A percentile compares a stretch with the other conserved stretches of the same genome.
Conservation (phyloP, 2,329 filamentous ascomycete genomes). For the Fusarium decemcellulare region DNA sequence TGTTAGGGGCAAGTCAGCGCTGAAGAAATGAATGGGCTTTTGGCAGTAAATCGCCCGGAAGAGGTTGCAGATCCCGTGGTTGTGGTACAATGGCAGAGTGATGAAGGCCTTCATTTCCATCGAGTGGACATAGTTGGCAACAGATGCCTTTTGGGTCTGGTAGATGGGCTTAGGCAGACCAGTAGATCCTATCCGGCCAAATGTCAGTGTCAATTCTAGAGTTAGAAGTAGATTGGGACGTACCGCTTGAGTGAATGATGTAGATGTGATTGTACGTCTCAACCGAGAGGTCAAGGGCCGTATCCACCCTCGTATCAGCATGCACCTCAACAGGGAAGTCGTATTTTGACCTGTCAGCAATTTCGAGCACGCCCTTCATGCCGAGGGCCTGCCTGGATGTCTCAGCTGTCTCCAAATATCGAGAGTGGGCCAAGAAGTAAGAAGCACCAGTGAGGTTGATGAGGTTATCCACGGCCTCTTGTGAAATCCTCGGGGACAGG, state of each 20-base stretch:
- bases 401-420: background rate
- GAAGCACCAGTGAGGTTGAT: slow-evolving; percentile 15
- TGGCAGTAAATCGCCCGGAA: slow-evolving; percentile 68
- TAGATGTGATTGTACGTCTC: slow-evolving; percentile 46
- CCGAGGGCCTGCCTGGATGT: background rate
- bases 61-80: slow-evolving; percentile 70
- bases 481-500: slow-evolving; percentile 21
- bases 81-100: slow-evolving; percentile 71
- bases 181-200: slow-evolving; percentile 61
- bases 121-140: background rate
- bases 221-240: too few species aligned
- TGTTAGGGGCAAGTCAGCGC: slow-evolving; percentile 65
- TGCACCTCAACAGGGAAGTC: slow-evolving; percentile 39
- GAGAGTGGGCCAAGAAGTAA: background rate
- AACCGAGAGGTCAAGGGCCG: slow-evolving; percentile 14
- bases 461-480: slow-evolving; percentile 15
- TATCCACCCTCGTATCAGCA: slow-evolving; percentile 9
- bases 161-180: slow-evolving; percentile 75
- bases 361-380: background rate
- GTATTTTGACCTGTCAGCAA: slow-evolving; percentile 5
- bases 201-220: too few species aligned
- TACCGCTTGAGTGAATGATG: slow-evolving; percentile 53
- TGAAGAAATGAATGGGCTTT: slow-evolving; percentile 67
- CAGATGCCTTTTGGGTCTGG: slow-evolving; percentile 61
- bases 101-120: slow-evolving; percentile 50